Percentiles rank a stretch among this genome's conserved stretches.
phyloP scores from a whole-genome alignment of 2,329 filamentous ascomycete genomes.

The Microthyrium microscopicum region DNA sequence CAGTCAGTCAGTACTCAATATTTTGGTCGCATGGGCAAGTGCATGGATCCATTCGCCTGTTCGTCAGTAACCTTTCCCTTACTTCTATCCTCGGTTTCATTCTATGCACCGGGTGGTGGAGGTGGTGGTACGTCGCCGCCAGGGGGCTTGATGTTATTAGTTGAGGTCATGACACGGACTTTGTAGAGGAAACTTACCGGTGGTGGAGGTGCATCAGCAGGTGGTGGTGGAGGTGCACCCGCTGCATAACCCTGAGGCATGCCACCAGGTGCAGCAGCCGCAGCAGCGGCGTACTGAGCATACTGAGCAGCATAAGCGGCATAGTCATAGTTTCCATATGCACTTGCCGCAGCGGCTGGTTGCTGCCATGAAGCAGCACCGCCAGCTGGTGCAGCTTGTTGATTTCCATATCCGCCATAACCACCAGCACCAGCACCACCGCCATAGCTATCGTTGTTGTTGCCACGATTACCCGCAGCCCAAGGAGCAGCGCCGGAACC shows the following conservation, averaged over 20 bases:
- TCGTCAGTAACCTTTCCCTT: no score
- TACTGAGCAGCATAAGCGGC: conserved; percentile 14
- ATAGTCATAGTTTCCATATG: conserved; percentile 9
- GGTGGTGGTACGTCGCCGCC: conserved; percentile 2
- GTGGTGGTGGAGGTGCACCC: conserved; percentile 8
- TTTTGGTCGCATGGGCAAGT: no score
- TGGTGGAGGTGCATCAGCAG: conserved; percentile 6
- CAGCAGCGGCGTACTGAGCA: conserved; percentile 13
- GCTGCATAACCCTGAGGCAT: conserved; percentile 2
- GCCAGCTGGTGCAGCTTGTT: conserved; percentile 1
- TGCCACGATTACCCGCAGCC: conserved; percentile 21
- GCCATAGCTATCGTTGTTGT: conserved; percentile 17
- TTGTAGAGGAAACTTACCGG: conserved; percentile 3
- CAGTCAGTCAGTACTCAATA: no score
- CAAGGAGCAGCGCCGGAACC: conserved; percentile 36
- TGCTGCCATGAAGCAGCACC: conserved; percentile 11
- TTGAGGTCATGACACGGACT: neutral
- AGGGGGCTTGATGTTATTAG: neutral
- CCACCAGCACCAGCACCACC: conserved; percentile 2
- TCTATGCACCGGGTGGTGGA: conserved; percentile 6
- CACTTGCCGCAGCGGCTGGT: conserved; percentile 1
- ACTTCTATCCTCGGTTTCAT: no score
- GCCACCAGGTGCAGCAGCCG: conserved; percentile 14
- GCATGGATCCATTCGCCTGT: no score
- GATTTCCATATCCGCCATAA: neutral